Evolutionary conservation across 208 protist species (phyloP).

Genomic region (Leishmania arabica): DNA sequence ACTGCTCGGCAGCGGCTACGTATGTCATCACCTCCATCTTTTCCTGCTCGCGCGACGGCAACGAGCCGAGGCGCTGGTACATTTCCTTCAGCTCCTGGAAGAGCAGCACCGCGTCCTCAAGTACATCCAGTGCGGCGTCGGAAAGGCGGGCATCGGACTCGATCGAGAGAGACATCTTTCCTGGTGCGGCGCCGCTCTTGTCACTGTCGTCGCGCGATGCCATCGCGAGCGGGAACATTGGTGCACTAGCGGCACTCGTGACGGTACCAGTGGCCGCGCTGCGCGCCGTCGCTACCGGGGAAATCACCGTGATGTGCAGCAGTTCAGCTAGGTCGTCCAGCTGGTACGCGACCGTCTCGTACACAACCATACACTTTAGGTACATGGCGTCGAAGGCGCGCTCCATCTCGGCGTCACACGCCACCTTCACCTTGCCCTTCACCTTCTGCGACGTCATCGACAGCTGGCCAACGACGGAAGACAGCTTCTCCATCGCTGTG

Average conservation of each 20-base stretch:
- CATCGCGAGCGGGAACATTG: background rate
- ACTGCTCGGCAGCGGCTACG: slow-evolving; percentile 24
- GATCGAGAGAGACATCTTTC: slow-evolving; percentile 7
- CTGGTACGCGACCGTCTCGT: slow-evolving; percentile 52
- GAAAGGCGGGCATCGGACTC: slow-evolving; percentile 5
- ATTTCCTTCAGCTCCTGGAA: slow-evolving; percentile 35
- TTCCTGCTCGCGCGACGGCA: slow-evolving; percentile 30
- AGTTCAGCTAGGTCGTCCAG: slow-evolving; percentile 39
- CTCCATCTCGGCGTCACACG: slow-evolving; percentile 55
- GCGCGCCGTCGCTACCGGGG: background rate
- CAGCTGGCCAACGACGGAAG: slow-evolving; percentile 40
- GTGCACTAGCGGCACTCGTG: background rate
- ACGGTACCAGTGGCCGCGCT: background rate
- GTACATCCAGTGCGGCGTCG: slow-evolving; percentile 22
- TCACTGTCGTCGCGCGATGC: background rate
- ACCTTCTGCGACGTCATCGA: slow-evolving; percentile 36
- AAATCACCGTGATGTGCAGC: slow-evolving; percentile 23
- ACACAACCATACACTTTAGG: slow-evolving; percentile 61
- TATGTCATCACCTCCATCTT: slow-evolving; percentile 19
- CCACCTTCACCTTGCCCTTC: slow-evolving; percentile 48
- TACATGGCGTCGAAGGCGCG: slow-evolving; percentile 63
- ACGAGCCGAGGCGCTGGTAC: slow-evolving; percentile 12
- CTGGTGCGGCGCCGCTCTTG: background rate
- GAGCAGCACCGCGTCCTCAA: slow-evolving; percentile 34
- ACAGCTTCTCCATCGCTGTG: slow-evolving; percentile 50